phyloP scores from a whole-genome alignment of 345 rosid species.

The Eucalyptus lansdowneana region DNA sequence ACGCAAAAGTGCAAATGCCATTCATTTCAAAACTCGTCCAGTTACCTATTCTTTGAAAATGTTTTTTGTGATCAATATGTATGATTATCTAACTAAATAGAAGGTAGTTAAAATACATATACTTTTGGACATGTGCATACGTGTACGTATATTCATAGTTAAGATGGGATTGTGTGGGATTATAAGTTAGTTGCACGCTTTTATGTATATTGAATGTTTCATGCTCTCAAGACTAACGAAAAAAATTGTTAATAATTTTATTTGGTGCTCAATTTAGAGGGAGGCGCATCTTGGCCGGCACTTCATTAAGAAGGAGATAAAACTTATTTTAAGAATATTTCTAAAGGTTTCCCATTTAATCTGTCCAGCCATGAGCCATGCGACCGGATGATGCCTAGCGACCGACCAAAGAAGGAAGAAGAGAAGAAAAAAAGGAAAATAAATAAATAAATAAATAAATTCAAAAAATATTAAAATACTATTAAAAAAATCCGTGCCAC shows the following conservation, averaged over 20 bases:
- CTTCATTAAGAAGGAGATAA: not conserved
- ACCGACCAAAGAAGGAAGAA: fast-evolving
- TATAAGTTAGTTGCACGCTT: not conserved
- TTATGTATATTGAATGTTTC: not conserved
- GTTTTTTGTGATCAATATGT: not conserved
- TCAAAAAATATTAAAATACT: too few relatives aligned
- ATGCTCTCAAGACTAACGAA: not conserved
- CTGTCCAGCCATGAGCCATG: too few relatives aligned
- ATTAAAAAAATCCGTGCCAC: fast-evolving
- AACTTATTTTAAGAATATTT: not conserved
- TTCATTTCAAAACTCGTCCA: not conserved
- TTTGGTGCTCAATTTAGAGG: not conserved
- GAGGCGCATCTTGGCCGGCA: not conserved
- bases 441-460: too few relatives aligned
- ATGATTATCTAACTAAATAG: not conserved
- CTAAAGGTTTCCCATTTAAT: not conserved
- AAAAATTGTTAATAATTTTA: too few relatives aligned
- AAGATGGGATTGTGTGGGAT: too few relatives aligned
- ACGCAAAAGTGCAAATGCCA: not conserved
- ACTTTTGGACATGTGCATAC: too few relatives aligned
- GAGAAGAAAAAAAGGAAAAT: too few relatives aligned
- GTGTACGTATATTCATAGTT: too few relatives aligned
- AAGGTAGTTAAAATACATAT: too few relatives aligned
- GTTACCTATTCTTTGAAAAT: too few relatives aligned
- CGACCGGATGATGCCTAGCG: fast-evolving